phyloP scores from a whole-genome alignment of 192 early-diverging fungal species.

The Entomortierella beljakovae region DNA sequence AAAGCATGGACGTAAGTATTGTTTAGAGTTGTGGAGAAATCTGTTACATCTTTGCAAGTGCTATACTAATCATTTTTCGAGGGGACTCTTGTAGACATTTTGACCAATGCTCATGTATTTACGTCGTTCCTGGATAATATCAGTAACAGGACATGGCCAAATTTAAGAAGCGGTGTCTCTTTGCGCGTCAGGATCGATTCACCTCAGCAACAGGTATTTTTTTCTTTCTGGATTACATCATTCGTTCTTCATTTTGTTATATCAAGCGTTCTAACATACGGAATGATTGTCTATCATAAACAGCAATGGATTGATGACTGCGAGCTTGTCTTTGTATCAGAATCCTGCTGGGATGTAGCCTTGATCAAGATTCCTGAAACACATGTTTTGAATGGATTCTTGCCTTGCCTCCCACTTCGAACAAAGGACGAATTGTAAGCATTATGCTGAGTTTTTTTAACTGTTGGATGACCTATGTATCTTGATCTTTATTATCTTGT shows the following conservation, averaged over 20 bases:
- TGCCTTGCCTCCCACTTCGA: slow-evolving; percentile 35
- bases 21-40: not conserved
- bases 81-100: slow-evolving; percentile 51
- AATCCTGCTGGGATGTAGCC: slow-evolving; percentile 56
- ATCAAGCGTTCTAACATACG: too few relatives aligned
- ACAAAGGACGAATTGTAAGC: slow-evolving; percentile 33
- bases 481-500: not conserved
- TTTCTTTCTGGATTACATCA: not conserved
- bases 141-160: slow-evolving; percentile 40
- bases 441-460: not conserved
- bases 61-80: too few relatives aligned
- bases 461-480: too few relatives aligned
- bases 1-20: slow-evolving; percentile 53
- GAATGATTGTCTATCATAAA: too few relatives aligned
- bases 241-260: too few relatives aligned
- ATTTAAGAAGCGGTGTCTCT: slow-evolving; percentile 37
- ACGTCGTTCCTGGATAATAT: slow-evolving; percentile 51
- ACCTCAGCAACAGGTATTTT: slow-evolving; percentile 39
- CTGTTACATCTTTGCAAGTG: too few relatives aligned
- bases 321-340: slow-evolving; percentile 47
- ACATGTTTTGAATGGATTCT: slow-evolving; percentile 37
- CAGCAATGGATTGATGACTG: slow-evolving; percentile 52
- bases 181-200: slow-evolving; percentile 47
- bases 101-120: slow-evolving; percentile 56
- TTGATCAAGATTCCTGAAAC: slow-evolving; percentile 53